phyloP scores from a whole-genome alignment of 441 rosid genomes.

The Gossypium gossypioides region DNA sequence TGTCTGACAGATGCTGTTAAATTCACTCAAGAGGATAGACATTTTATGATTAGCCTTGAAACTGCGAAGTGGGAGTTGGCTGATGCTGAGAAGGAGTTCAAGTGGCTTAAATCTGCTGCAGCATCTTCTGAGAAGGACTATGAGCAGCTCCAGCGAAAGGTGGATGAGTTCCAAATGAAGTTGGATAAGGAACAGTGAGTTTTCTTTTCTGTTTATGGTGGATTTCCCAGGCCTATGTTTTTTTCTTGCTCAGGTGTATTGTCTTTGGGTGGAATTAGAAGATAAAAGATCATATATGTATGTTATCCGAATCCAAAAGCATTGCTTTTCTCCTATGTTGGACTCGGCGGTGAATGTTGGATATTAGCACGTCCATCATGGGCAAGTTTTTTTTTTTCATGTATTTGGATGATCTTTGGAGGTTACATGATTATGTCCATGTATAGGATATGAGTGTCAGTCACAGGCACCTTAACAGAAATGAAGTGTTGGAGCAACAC shows the following conservation, averaged over 20 bases:
- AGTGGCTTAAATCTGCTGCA: slow-evolving; percentile 69
- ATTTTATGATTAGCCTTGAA: slow-evolving; percentile 51
- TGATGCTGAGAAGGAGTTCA: slow-evolving; percentile 81
- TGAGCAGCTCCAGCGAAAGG: slow-evolving; percentile 59
- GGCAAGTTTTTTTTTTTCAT: background rate
- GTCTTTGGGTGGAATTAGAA: background rate
- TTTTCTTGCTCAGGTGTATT: background rate
- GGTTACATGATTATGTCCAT: background rate
- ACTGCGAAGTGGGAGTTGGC: slow-evolving; percentile 65
- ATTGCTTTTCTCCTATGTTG: background rate
- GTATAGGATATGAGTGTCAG: background rate
- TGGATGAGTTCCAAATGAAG: slow-evolving; percentile 43
- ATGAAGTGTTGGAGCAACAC: background rate
- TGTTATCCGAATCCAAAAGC: background rate
- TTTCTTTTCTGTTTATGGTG: background rate
- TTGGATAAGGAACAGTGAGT: slow-evolving; percentile 63
- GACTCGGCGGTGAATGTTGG: background rate
- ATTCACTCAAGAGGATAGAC: slow-evolving; percentile 66
- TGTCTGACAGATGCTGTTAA: slow-evolving; percentile 55
- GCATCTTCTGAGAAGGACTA: slow-evolving; percentile 75
- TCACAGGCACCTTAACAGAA: background rate
- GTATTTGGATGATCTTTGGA: background rate
- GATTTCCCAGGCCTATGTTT: background rate
- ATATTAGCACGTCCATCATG: background rate
- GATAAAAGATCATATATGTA: background rate